Base-by-base conservation (phyloP, 345 rosid species). In the Reutealis trisperma region DNA sequence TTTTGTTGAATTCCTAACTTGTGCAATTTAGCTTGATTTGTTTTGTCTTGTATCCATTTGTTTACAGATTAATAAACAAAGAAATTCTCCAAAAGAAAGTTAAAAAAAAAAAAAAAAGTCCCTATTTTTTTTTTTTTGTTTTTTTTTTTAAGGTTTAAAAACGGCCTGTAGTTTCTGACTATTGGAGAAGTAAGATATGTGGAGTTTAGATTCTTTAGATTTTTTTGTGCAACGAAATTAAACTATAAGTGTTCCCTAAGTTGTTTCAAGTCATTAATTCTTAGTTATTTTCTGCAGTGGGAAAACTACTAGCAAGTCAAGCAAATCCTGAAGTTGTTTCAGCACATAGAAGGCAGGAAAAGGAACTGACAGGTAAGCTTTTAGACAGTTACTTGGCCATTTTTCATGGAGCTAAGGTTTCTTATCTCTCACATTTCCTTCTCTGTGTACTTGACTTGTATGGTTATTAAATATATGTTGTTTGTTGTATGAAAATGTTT, bases 291-390 rank as follows among this genome's bases (percentile, higher is more conserved):
- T 21, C 16, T 84, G 84, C 86, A 92, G 94, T 90, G 82, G 97
- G 97, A 79, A 92, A 84, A 75, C 70, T 92, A 55, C 94, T 91
- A 0, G 97, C 85, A 15, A 86, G 77, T 83, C 88, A 79, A 80
- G 97, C 93, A 70, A 92, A 75, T 78, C 69, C 57, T 14, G 85
- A 82, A 75, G 87, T 86, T 25, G 81, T 89, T 51, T 69, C 81
- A 54, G 86, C 88, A 12, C 81, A 78, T 67, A 86, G 97, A 83
- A 83, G 70, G 67, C 83, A 83, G 73, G 94, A 92, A 85, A 88
- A 51, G 72, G 84, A 84, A 30, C 75, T 75, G 80, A 77, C 81
- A 77, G 72, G 67, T 72, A 86, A 81, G 68, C 92, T 85, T 34
- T 81, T 92, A 55, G 83, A 74, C n/a, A 70, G 75, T 42, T 89